Base-by-base conservation (phyloP, 2,329 filamentous ascomycete genomes). In the Alternaria rosae region DNA sequence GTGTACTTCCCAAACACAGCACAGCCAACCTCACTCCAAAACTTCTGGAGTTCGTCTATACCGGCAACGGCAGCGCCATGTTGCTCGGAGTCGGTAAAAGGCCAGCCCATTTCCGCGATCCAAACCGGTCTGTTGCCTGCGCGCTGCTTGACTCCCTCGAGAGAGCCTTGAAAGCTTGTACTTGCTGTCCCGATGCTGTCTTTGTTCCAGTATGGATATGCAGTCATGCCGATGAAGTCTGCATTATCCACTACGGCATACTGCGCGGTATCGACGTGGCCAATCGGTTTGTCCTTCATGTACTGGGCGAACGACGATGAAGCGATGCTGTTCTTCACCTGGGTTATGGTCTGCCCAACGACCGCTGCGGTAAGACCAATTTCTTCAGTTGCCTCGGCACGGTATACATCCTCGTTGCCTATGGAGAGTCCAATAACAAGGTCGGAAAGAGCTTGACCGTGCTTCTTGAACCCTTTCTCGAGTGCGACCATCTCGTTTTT, bases 321-420 rank as follows among this genome's bases (percentile, higher is more conserved):
- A 21, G 85, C 74, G 72, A 95, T 86, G 5, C 85, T 43, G 5
- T 66, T 53, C 15, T 64, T 69, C 6, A 78, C 71, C 21, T 64
- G 57, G 1, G 63, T 57, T 42, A 78, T 68, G 79, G 92, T 93
- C 52, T 80, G 74, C 64, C 86, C 84, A 43, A 96, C 81, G 32
- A 87, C 85, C 0, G 86, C 79, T 70, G 86, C 86, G 55, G 89
- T 84, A 55, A 91, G 90, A 11, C 85, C 89, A n/a, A 26, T 86
- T 84, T 3, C 91, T 89, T 82, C 70, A 4, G 47, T 45, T 11
- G 47, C 32, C 9, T 67, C 59, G 15, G 59, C 69, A 43, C 91
- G 89, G 84, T 94, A 94, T 28, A 94, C 60, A 21, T 79, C 77
- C 57, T 80, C 77, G 53, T 66, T 78, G 1, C 78, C 77, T 3